These are phyloP conservation scores for Claviceps capensis DNA, from an alignment of 2,329 filamentous ascomycete genomes.

Conservation along the genomic window DNA sequence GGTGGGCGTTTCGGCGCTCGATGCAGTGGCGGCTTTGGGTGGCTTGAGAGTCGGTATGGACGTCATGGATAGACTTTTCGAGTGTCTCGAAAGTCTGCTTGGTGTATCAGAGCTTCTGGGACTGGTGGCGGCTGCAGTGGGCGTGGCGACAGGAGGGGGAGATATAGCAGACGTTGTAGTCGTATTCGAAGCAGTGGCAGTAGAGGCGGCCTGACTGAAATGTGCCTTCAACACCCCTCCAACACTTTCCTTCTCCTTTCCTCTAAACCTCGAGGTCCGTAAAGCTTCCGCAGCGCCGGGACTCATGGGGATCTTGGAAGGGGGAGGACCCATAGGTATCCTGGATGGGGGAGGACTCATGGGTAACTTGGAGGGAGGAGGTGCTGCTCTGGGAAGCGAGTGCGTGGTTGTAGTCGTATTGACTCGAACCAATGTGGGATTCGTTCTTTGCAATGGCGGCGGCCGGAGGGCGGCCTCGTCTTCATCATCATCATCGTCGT, in stretches of 20 bases:
- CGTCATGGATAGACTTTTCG: constrained; percentile 37
- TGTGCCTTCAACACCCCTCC: constrained; percentile 5
- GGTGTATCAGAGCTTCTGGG: constrained; percentile 12
- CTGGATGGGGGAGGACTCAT: constrained; percentile 24
- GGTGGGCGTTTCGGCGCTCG: constrained; percentile 12
- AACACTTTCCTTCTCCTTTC: constrained; percentile 20
- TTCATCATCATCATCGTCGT: constrained; percentile 6
- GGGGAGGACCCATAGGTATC: constrained; percentile 27
- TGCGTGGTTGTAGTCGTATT: constrained; percentile 26
- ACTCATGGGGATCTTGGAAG: constrained; percentile 32
- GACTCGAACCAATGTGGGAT: constrained; percentile 42
- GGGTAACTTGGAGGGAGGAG: constrained; percentile 35
- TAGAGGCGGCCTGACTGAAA: neutral
- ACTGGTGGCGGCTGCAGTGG: neutral
- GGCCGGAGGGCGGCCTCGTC: constrained; percentile 6
- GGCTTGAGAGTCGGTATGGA: constrained; percentile 41
- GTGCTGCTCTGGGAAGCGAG: constrained; percentile 27
- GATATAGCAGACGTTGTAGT: neutral
- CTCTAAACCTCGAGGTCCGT: constrained; percentile 34
- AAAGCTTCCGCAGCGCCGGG: constrained; percentile 20
- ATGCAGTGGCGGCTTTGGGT: constrained; percentile 13
- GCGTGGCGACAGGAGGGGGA: neutral
- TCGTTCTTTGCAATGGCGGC: constrained; percentile 38
- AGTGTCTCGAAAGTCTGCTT: constrained; percentile 22
- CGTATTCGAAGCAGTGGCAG: neutral